Percentiles rank a stretch among this genome's conserved stretches.
Conservation (phyloP, 306 rosid species). For the Sindora glabra region DNA sequence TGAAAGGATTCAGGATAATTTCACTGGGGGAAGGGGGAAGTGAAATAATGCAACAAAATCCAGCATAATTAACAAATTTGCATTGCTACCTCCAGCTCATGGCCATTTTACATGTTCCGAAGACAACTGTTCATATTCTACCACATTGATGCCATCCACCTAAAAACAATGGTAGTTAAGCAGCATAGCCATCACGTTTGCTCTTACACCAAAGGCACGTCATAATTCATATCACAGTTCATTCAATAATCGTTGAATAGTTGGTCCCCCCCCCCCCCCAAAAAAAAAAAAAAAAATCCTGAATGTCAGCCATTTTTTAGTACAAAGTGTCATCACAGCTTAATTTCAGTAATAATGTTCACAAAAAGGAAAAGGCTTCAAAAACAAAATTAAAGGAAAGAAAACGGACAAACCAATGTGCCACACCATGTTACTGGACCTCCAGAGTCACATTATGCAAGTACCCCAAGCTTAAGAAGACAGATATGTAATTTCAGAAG, state of each 20-base stretch:
- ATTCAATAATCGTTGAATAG: too few relatives aligned
- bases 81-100: too few relatives aligned
- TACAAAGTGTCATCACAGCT: conserved; percentile 1
- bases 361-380: neutral
- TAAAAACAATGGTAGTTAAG: neutral
- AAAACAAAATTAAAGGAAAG: neutral
- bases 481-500: too few relatives aligned
- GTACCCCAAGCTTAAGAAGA: too few relatives aligned
- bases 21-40: neutral
- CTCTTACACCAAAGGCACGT: neutral
- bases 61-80: too few relatives aligned
- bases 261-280: too few relatives aligned
- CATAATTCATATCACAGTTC: conserved; percentile 11
- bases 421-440: neutral
- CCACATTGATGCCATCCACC: neutral
- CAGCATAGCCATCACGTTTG: neutral
- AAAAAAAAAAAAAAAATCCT: too few relatives aligned
- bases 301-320: conserved; percentile 10
- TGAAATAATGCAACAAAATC: neutral
- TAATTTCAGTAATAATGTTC: conserved; percentile 8
- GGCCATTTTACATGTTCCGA: neutral
- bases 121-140: neutral
- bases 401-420: neutral
- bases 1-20: neutral
- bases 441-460: neutral